A percentile compares a stretch with the other conserved stretches of the same genome.
These are phyloP conservation scores for Nasturtium officinale DNA, from an alignment of 345 rosid genomes.

Conservation along the genomic window DNA sequence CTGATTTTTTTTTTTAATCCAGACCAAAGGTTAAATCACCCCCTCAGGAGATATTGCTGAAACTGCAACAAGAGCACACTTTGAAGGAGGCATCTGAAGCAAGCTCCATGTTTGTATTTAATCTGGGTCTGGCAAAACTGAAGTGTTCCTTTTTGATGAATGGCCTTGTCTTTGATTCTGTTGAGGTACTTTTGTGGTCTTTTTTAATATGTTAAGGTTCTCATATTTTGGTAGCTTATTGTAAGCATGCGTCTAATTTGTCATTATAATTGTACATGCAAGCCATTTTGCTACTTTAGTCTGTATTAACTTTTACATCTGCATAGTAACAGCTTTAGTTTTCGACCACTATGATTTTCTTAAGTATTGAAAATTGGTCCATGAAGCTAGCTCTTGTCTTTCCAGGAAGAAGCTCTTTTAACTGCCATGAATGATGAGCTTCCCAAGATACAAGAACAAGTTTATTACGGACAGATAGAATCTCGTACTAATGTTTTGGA, in stretches of 20 bases:
- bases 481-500: conserved; percentile 85
- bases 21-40: conserved; percentile 82
- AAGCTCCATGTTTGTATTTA: conserved; percentile 81
- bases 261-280: conserved; percentile 13
- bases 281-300: conserved; percentile 13
- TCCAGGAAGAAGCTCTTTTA: conserved; percentile 77
- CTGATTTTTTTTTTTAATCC: conserved; percentile 37
- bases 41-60: conserved; percentile 81
- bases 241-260: conserved; percentile 7
- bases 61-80: conserved; percentile 75
- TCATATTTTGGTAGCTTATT: conserved; percentile 23
- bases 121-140: conserved; percentile 81
- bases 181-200: conserved; percentile 62
- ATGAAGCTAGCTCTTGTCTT: conserved; percentile 38
- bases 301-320: conserved; percentile 20
- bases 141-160: conserved; percentile 83
- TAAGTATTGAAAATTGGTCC: conserved; percentile 14
- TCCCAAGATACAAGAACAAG: conserved; percentile 93
- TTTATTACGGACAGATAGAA: conserved; percentile 86
- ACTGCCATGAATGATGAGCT: conserved; percentile 97
- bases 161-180: conserved; percentile 88
- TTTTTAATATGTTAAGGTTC: conserved; percentile 11
- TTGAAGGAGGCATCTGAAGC: conserved; percentile 61
- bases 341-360: conserved; percentile 2
- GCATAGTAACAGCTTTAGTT: conserved; percentile 24